phyloP scores from a whole-genome alignment of 768 basidiomycete species.

The Crepidotus variabilis region DNA sequence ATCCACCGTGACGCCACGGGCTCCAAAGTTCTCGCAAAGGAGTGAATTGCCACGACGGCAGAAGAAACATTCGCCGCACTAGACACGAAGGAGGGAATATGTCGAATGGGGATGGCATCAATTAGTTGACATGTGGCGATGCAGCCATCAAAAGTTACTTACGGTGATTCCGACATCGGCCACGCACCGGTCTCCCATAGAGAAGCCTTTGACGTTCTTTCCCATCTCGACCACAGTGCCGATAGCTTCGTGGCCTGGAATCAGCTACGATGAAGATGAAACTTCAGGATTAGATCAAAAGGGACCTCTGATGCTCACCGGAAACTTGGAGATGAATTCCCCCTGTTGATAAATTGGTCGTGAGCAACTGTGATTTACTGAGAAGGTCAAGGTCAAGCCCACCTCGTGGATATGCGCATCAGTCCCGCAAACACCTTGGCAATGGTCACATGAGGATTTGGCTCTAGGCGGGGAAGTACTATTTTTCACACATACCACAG shows the following conservation, averaged over 20 bases:
- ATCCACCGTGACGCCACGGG: constrained; percentile 74
- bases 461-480: constrained; percentile 1
- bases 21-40: constrained; percentile 81
- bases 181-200: constrained; percentile 77
- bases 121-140: background rate
- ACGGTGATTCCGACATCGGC: constrained; percentile 71
- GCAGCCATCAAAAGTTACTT: constrained; percentile 29
- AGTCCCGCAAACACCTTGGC: constrained; percentile 57
- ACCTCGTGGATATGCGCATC: constrained; percentile 45
- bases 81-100: background rate
- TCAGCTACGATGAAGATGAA: constrained; percentile 43
- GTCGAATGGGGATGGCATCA: constrained; percentile 6
- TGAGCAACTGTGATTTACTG: constrained; percentile 36
- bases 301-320: constrained; percentile 42
- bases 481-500: constrained; percentile 9
- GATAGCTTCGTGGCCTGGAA: constrained; percentile 47
- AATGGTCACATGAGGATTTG: constrained; percentile 7
- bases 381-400: constrained; percentile 23
- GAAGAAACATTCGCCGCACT: constrained; percentile 87
- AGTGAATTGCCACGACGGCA: constrained; percentile 82
- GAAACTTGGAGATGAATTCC: constrained; percentile 65
- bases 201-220: constrained; percentile 75
- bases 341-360: constrained; percentile 44
- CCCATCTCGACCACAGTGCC: constrained; percentile 73
- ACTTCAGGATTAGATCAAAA: constrained; percentile 18